Evolutionary conservation across 75 land plant species (phyloP).

Genomic region (Cupressus sempervirens): DNA sequence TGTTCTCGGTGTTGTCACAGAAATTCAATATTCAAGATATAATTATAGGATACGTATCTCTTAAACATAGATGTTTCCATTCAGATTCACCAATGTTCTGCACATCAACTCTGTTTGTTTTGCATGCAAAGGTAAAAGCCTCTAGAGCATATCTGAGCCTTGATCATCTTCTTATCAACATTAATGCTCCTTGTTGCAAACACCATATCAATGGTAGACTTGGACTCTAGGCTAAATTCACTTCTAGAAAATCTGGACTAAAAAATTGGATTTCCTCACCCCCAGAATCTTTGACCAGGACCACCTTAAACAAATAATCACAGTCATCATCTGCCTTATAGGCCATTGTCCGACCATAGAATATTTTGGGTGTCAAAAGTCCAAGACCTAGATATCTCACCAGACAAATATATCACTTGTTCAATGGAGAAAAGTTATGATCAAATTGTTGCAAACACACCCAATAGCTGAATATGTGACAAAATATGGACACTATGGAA

Average conservation of each 20-base stretch:
- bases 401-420: neutral
- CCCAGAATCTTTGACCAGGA: constrained; percentile 38
- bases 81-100: no score
- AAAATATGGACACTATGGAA: no score
- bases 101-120: no score
- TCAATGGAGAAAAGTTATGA: neutral
- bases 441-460: neutral
- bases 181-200: constrained; percentile 39
- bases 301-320: constrained; percentile 39
- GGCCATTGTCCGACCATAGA: constrained; percentile 2
- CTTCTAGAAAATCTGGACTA: constrained; percentile 26
- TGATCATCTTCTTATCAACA: constrained; percentile 41
- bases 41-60: no score
- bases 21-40: no score
- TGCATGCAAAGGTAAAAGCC: no score
- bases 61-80: no score
- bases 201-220: constrained; percentile 44
- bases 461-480: neutral
- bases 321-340: constrained; percentile 14
- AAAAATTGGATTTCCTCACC: constrained; percentile 38
- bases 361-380: neutral
- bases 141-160: constrained; percentile 79
- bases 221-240: constrained; percentile 35
- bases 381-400: neutral
- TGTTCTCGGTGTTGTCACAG: no score